Evolutionary conservation across 1,139 yeast species (phyloP).

Genomic region (Magnusiomyces ingens): DNA sequence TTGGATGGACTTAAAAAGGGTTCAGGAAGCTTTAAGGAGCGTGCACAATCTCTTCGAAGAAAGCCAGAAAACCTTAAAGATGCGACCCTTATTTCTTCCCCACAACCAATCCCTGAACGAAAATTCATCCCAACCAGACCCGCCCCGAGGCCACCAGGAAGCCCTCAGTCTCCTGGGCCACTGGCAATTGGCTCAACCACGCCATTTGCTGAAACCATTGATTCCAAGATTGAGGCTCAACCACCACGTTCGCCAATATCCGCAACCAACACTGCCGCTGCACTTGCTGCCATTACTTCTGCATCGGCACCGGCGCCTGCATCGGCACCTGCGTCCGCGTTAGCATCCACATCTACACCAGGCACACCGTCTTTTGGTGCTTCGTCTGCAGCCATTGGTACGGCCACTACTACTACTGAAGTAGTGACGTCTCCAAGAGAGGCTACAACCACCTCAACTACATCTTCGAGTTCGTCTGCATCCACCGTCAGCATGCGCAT

Average conservation of each 20-base stretch:
- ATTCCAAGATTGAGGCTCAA: too few relatives aligned
- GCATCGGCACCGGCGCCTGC: too few relatives aligned
- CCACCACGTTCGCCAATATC: too few relatives aligned
- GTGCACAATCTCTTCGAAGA: conserved; percentile 13
- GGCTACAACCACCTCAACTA: conserved; percentile 19
- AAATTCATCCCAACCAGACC: conserved; percentile 60
- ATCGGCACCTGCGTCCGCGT: too few relatives aligned
- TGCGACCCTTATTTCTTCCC: conserved; percentile 8
- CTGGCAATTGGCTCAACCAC: too few relatives aligned
- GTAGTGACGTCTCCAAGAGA: conserved; percentile 20
- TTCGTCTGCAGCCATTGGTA: too few relatives aligned
- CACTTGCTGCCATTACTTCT: too few relatives aligned
- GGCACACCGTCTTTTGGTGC: too few relatives aligned
- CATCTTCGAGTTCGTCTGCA: conserved; percentile 7
- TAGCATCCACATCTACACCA: too few relatives aligned
- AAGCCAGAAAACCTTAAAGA: conserved; percentile 13
- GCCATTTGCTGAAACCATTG: too few relatives aligned
- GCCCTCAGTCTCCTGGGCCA: background rate
- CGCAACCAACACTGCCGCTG: too few relatives aligned
- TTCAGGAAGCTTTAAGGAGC: conserved; percentile 15
- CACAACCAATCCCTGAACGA: conserved; percentile 11
- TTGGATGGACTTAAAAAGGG: conserved; percentile 13
- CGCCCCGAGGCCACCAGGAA: conserved; percentile 49
- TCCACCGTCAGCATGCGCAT: conserved; percentile 5
- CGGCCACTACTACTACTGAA: background rate